These are phyloP conservation scores for Nicotiana benthamiana DNA, from an alignment of 257 asterid genomes.

Conservation along the genomic window DNA sequence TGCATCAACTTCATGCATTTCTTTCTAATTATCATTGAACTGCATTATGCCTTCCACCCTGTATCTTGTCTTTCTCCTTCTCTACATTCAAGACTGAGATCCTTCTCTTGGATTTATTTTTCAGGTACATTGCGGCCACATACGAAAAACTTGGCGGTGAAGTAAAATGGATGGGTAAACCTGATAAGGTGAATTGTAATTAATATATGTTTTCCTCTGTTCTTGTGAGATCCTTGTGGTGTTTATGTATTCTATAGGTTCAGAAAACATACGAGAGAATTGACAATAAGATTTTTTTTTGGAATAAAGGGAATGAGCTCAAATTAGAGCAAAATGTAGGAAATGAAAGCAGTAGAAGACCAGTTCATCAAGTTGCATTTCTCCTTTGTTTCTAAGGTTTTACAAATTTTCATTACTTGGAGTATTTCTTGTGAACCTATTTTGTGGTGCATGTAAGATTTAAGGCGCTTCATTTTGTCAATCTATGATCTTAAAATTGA, in stretches of 20 bases:
- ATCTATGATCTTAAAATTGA: not conserved
- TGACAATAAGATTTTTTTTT: too few species aligned
- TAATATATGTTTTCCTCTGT: not conserved
- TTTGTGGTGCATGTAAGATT: not conserved
- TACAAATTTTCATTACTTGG: too few species aligned
- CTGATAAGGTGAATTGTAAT: conserved; percentile 58
- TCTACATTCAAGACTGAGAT: not conserved
- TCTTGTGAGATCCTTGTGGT: not conserved
- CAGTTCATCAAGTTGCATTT: not conserved
- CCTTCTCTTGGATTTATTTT: conserved; percentile 8
- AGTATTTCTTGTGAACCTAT: not conserved
- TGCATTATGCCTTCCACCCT: not conserved
- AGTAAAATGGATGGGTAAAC: conserved; percentile 99
- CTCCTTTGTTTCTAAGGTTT: not conserved
- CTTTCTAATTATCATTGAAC: not conserved
- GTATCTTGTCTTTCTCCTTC: not conserved
- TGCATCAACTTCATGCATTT: not conserved
- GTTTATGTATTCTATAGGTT: not conserved
- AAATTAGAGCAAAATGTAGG: not conserved
- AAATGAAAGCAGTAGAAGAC: not conserved
- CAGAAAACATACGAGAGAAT: not conserved
- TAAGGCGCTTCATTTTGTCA: not conserved
- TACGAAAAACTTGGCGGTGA: conserved; percentile 95
- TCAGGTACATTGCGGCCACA: conserved; percentile 75
- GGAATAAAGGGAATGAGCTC: not conserved